A percentile compares a stretch with the other conserved stretches of the same genome.
Evolutionary conservation across 352 stramenopile species (phyloP).

Genomic region (Globisporangium carolinianum): DNA sequence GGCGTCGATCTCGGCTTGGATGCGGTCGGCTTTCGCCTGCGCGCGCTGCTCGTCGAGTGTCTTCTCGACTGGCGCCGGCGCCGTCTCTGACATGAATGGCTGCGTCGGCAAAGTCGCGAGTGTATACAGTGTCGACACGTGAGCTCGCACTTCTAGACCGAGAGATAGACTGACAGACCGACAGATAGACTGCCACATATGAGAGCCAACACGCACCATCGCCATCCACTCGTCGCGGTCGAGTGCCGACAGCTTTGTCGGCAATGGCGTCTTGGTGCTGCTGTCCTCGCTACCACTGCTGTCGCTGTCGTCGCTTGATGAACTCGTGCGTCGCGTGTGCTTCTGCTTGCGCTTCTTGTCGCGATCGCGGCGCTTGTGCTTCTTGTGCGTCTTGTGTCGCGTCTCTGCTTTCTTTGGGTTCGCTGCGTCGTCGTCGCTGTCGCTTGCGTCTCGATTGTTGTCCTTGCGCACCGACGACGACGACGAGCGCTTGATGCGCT

Average conservation of each 20-base stretch:
- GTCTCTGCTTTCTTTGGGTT: constrained; percentile 7
- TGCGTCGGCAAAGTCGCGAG: not conserved
- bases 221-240: constrained; percentile 76
- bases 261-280: not conserved
- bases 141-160: no score
- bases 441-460: not conserved
- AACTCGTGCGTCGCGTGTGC: constrained; percentile 12
- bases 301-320: constrained; percentile 15
- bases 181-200: not conserved
- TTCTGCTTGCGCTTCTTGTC: constrained; percentile 24
- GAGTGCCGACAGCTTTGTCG: constrained; percentile 13
- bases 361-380: constrained; percentile 13
- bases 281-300: constrained; percentile 13
- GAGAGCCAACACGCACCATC: constrained; percentile 28
- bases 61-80: constrained; percentile 24
- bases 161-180: not conserved
- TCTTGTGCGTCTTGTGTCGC: constrained; percentile 11
- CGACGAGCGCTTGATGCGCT: constrained; percentile 19
- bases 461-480: not conserved
- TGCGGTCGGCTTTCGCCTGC: constrained; percentile 46
- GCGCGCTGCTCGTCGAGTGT: constrained; percentile 26
- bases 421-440: constrained; percentile 15
- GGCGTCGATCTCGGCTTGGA: constrained; percentile 69
- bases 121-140: no score
- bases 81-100: constrained; percentile 37